phyloP scores from a whole-genome alignment of 1,284 basidiomycete genomes.

The Apiotrichum domesticum region DNA sequence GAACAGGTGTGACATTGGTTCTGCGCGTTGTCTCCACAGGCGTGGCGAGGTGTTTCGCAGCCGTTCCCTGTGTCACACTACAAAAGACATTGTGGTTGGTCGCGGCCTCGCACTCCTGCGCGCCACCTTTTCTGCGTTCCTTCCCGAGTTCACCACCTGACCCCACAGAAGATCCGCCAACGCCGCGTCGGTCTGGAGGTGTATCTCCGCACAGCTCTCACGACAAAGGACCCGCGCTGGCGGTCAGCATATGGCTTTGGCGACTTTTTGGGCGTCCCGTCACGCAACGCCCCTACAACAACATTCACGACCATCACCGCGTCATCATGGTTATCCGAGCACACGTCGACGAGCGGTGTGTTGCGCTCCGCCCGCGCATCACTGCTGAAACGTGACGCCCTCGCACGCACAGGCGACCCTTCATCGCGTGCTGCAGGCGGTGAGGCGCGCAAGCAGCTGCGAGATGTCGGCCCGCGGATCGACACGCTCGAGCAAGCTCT shows the following conservation, averaged over 20 bases:
- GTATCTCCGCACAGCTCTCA: conserved; percentile 81
- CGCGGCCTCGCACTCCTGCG: too few species aligned
- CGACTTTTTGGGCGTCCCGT: conserved; percentile 77
- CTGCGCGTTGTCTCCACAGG: too few species aligned
- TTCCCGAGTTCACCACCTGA: conserved; percentile 1
- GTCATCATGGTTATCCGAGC: conserved; percentile 75
- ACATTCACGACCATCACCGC: conserved; percentile 56
- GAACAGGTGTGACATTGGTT: too few species aligned
- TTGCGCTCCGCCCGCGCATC: conserved; percentile 73
- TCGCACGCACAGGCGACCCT: conserved; percentile 67
- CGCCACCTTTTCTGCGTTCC: too few species aligned
- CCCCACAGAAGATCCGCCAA: conserved; percentile 58
- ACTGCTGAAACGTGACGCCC: conserved; percentile 76
- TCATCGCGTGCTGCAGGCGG: conserved; percentile 72
- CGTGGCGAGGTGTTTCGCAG: neutral
- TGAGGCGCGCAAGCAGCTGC: conserved; percentile 74
- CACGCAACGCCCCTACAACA: conserved; percentile 15
- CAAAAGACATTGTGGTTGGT: too few species aligned
- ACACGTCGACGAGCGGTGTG: conserved; percentile 64
- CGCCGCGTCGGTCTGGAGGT: conserved; percentile 66
- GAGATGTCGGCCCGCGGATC: conserved; percentile 63
- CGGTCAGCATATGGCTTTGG: conserved; percentile 68
- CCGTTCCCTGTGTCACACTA: too few species aligned
- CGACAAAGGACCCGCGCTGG: conserved; percentile 74
- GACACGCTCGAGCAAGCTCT: conserved; percentile 66